Percentiles rank a stretch among this genome's conserved stretches.
phyloP scores from a whole-genome alignment of 352 stramenopile species.

The Phytophthora palmivora region DNA sequence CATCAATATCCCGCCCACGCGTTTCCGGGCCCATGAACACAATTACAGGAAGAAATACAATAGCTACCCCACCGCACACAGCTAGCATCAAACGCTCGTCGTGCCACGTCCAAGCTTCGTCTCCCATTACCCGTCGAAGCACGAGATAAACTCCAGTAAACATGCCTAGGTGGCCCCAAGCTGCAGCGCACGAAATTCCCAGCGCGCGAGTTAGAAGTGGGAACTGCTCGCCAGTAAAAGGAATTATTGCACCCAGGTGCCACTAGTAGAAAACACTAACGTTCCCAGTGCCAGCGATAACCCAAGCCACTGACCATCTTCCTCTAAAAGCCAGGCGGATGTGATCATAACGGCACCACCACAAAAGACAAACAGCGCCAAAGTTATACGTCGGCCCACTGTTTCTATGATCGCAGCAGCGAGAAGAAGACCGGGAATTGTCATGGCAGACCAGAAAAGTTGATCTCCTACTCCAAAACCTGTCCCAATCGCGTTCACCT shows the following conservation, averaged over 20 bases:
- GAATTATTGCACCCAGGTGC: constrained; percentile 40
- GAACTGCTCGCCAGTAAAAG: constrained; percentile 58
- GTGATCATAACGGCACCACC: constrained; percentile 35
- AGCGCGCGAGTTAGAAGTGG: constrained; percentile 52
- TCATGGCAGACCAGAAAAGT: constrained; percentile 44
- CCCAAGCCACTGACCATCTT: constrained; percentile 26
- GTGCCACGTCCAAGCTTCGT: constrained; percentile 34
- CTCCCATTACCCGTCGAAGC: constrained; percentile 32
- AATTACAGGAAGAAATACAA: constrained; percentile 38
- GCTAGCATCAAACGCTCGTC: constrained; percentile 38
- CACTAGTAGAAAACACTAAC: constrained; percentile 33
- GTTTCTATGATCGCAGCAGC: constrained; percentile 48
- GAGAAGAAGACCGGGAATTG: constrained; percentile 50
- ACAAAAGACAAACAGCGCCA: constrained; percentile 44
- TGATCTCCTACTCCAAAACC: constrained; percentile 32
- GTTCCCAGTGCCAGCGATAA: constrained; percentile 33
- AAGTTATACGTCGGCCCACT: constrained; percentile 38
- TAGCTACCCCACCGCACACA: constrained; percentile 15
- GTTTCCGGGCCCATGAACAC: constrained; percentile 46
- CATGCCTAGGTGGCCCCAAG: constrained; percentile 48
- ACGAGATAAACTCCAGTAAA: constrained; percentile 46
- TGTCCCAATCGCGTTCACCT: constrained; percentile 19
- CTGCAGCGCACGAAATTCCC: constrained; percentile 45
- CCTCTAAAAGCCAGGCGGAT: constrained; percentile 30
- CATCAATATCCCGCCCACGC: constrained; percentile 46